Base-by-base conservation (phyloP, 352 stramenopile genomes). In the Phytophthora ohioensis region DNA sequence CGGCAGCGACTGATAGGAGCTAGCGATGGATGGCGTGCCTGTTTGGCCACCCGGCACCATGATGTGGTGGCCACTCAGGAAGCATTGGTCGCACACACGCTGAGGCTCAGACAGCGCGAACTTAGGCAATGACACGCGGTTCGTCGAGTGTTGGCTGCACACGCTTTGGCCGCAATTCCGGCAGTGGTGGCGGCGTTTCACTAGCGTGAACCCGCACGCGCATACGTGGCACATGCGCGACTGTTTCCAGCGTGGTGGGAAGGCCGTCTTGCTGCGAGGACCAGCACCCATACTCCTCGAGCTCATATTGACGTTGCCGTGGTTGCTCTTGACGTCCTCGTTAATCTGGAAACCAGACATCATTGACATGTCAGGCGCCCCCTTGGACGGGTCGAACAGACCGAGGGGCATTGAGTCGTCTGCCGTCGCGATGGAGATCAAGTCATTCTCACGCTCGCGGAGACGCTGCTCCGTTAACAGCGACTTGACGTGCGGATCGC, bases 111-210 rank as follows among this genome's bases (percentile, higher is more conserved):
- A 75, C 11, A 94, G 75, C 15, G 73, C 83, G 63, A 91, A 94
- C 57, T 92, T 91, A 47, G 83, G 83, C 67, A 94, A 67, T 58
- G 87, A 78, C 35, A 94, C 85, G 57, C 87, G 85, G 80, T 94
- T 91, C 34, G 80, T 92, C 63, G 87, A 92, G 68, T 93, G 86
- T 49, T 81, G 82, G 45, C 72, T 80, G 68, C 86, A 93, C 10
- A 92, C 86, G 46, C 84, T 92, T 61, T 91, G 81, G 6, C 87
- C 87, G 69, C 87, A 94, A 68, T 92, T 92, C 15, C 87, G 84
- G 71, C 87, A 94, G 70, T 94, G 87, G 67, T 94, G 87, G 51
- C 87, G 85, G n/a, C 87, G 87, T 56, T 90, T 90, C 43, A 90
- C 79, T 31, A 92, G 69, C 47, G 79, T 79, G 72, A 93, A 94